Conservation (phyloP, 1,284 basidiomycete genomes). For the Puccinia brachypodii region DNA sequence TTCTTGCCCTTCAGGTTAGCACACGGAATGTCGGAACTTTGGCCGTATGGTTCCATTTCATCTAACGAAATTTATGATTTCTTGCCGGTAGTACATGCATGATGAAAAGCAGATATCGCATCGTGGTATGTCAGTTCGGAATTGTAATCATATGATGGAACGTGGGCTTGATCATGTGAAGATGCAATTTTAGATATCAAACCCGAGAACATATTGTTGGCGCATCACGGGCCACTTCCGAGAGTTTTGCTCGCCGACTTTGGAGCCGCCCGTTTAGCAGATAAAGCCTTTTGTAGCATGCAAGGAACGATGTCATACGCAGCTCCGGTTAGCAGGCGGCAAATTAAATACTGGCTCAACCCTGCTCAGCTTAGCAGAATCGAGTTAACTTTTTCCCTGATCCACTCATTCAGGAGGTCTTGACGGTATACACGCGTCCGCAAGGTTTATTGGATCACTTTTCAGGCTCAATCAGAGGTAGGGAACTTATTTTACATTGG, state of each 20-base stretch:
- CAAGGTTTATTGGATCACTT: constrained; percentile 17
- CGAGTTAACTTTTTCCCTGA: neutral
- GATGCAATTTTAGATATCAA: constrained; percentile 37
- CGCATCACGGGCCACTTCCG: constrained; percentile 31
- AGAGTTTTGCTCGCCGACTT: constrained; percentile 42
- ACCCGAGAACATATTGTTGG: constrained; percentile 42
- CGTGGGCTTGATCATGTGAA: neutral
- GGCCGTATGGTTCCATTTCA: neutral
- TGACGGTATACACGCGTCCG: constrained; percentile 43
- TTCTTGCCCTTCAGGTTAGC: constrained; percentile 24
- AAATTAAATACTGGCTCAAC: neutral
- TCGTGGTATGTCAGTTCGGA: constrained; percentile 17
- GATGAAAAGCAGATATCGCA: constrained; percentile 40
- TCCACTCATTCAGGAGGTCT: constrained; percentile 25
- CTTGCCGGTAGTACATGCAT: constrained; percentile 39
- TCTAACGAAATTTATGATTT: neutral
- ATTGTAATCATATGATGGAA: neutral
- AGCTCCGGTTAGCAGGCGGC: constrained; percentile 25
- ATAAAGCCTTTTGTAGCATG: constrained; percentile 48
- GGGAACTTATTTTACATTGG: neutral
- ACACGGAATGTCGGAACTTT: neutral
- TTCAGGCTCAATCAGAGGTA: neutral
- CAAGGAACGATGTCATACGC: constrained; percentile 48
- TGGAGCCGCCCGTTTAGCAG: constrained; percentile 43
- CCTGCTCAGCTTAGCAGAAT: neutral